Base-by-base conservation (phyloP, 164 flowering plant genomes). In the Aristolochia contorta region DNA sequence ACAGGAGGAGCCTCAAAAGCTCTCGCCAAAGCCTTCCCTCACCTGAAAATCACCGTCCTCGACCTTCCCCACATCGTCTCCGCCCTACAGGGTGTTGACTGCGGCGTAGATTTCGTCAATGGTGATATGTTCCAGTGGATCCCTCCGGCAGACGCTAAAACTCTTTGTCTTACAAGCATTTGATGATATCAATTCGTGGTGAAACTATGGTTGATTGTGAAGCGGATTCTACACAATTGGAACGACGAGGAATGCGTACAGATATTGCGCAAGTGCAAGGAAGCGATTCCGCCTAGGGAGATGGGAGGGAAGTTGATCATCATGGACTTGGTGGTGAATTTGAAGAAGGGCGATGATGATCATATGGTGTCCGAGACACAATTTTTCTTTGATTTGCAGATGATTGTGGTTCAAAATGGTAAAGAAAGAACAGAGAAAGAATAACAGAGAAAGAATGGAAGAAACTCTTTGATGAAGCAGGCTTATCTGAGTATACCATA, bases 221-320 rank as follows among this genome's bases (percentile, higher is more conserved):
- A n/a, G n/a, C n/a, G n/a, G 33, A 50, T 78, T 24, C 33, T 82
- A 49, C 86, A 76, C 43, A 62, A 60, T 37, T 71, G 71, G 72
- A 57, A 62, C 16, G 79, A 79, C 47, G 81, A 73, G 25, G 75
- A 79, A 15, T 74, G 84, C 25, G 56, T 76, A 18, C 67, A 69
- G 66, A 68, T 78, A 64, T 47, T 77, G 61, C 73, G 63, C 69
- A 64, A 47, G 47, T 71, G 80, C 71, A 75, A 56, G 69, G 69
- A 76, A 58, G 79, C 83, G 6, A 74, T 80, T 47, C 37, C 65
- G 4, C 51, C 58, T 22, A 72, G 56, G 37, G 79, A 70, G 12
- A 55, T 63, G 41, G 71, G 75, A 70, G 81, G 87, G 47, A 80
- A 78, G 61, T 79, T 82, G 57, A 70, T 82, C 2, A 65, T 82